These are phyloP conservation scores for Combretum micranthum DNA, from an alignment of 345 rosid genomes.

Conservation along the genomic window DNA sequence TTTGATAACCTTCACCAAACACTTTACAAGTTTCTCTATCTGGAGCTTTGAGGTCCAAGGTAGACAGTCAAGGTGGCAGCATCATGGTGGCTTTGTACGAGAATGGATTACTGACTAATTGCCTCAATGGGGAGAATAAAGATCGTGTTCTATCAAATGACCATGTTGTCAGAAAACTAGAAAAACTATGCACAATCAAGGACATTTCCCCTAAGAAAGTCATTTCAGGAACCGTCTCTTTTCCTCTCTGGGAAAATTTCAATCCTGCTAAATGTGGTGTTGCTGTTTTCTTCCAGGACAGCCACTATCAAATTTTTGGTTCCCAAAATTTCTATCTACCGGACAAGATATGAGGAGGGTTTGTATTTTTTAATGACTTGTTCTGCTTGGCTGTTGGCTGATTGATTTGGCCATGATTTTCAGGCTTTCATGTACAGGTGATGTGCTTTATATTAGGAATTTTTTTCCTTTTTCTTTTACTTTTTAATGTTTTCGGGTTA, in stretches of 20 bases:
- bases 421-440: too few species aligned
- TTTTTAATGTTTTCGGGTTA: too few species aligned
- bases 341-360: constrained; percentile 33
- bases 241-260: constrained; percentile 73
- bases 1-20: constrained; percentile 57
- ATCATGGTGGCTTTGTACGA: constrained; percentile 81
- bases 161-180: constrained; percentile 68
- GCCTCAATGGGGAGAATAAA: constrained; percentile 64
- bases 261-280: constrained; percentile 57
- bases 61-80: constrained; percentile 45
- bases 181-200: constrained; percentile 60
- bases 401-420: too few species aligned
- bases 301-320: constrained; percentile 61
- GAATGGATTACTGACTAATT: constrained; percentile 60
- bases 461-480: too few species aligned
- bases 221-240: constrained; percentile 57
- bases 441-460: too few species aligned
- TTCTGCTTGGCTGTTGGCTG: too few species aligned
- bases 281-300: constrained; percentile 64
- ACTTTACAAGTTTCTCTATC: constrained; percentile 50
- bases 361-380: too few species aligned
- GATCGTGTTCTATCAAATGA: constrained; percentile 70
- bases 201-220: constrained; percentile 52
- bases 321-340: constrained; percentile 59
- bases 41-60: constrained; percentile 49